Evolutionary conservation across 2,329 filamentous ascomycete species (phyloP).

Genomic region (Aspergillus latus): DNA sequence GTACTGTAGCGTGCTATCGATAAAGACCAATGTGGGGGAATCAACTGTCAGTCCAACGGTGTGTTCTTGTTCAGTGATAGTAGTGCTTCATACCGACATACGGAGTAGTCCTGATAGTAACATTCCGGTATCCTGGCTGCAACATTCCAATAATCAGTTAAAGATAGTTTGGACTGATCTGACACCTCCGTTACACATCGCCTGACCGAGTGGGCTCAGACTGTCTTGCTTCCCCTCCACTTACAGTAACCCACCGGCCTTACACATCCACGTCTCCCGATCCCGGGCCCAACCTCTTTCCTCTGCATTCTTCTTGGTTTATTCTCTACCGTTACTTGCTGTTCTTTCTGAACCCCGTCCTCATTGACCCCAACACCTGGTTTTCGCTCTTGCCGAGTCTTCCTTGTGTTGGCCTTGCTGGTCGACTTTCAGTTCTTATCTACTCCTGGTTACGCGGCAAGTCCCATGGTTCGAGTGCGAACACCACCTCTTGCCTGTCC

Average conservation of each 20-base stretch:
- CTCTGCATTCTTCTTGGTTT: neutral
- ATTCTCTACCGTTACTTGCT: neutral
- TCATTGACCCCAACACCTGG: neutral
- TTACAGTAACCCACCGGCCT: neutral
- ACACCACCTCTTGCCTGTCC: neutral
- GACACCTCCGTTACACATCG: neutral
- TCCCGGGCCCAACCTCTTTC: neutral
- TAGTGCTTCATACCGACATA: too few relatives aligned
- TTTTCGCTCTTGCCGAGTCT: neutral
- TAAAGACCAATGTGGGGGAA: conserved; percentile 5
- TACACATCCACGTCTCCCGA: neutral
- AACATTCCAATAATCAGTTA: neutral
- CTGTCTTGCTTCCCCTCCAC: conserved; percentile 1
- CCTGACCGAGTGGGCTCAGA: conserved; percentile 1
- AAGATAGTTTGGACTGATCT: neutral
- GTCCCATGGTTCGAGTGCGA: conserved; percentile 26
- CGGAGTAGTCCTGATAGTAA: neutral
- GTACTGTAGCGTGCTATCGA: neutral
- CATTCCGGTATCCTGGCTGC: neutral
- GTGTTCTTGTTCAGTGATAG: neutral
- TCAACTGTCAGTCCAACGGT: neutral
- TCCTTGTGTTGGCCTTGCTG: neutral
- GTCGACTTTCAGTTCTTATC: conserved; percentile 10
- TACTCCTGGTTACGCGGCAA: conserved; percentile 12
- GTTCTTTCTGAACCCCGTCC: neutral